Percentiles rank a stretch among this genome's conserved stretches.
Conservation (phyloP, 176 grass and related monocot species). For the Aegilops umbellulata region DNA sequence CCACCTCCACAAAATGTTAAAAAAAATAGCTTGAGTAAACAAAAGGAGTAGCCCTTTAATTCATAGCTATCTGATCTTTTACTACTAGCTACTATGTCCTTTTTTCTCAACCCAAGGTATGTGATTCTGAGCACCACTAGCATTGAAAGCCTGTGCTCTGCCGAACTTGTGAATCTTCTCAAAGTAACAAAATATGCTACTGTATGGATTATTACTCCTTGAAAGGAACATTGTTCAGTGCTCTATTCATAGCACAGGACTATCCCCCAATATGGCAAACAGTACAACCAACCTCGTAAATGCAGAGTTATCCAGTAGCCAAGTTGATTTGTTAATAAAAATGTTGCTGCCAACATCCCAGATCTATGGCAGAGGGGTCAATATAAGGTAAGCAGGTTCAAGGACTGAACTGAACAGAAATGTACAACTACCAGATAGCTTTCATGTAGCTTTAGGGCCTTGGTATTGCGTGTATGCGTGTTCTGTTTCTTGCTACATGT, state of each 20-base stretch:
- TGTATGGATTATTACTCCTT: not conserved
- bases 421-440: not conserved
- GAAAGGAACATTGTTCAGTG: not conserved
- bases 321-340: not conserved
- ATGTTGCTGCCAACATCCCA: not conserved
- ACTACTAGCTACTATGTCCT: not conserved
- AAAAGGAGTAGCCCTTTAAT: not conserved
- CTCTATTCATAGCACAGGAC: not conserved
- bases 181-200: not conserved
- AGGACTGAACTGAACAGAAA: not conserved
- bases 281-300: not conserved
- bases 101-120: not conserved
- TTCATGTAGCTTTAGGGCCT: constrained; percentile 18
- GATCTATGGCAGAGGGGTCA: not conserved
- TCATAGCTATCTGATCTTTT: not conserved
- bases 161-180: not conserved
- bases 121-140: not conserved
- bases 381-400: not conserved
- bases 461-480: constrained; percentile 15
- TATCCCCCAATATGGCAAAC: not conserved
- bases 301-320: not conserved
- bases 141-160: not conserved
- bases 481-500: constrained; percentile 35
- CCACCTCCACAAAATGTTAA: not conserved
- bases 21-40: not conserved